phyloP scores from a whole-genome alignment of 306 rosid species.

The Cucumis sativus region Cucumber_9930_V3 NC_026656.2:19105501-19106000 shows the following conservation, averaged over 20 bases:
- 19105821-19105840: constrained; percentile 87
- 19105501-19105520: not conserved
- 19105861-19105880: constrained; percentile 53
- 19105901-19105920: not conserved
- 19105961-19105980: not conserved
- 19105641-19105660: no score
- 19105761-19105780: constrained; percentile 80
- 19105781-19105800: constrained; percentile 48
- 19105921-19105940: not conserved
- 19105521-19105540: not conserved
- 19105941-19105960: not conserved
- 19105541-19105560: not conserved
- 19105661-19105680: no score
- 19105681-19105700: not conserved
- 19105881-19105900: not conserved
- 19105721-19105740: constrained; percentile 6
- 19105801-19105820: constrained; percentile 74
- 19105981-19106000: not conserved
- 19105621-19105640: no score
- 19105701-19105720: not conserved
- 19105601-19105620: not conserved
- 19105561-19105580: not conserved
- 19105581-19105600: not conserved
- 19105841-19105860: constrained; percentile 81
- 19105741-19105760: constrained; percentile 41